These are phyloP conservation scores for Sporothrix curviconia DNA, from an alignment of 2,329 filamentous ascomycete genomes.

Conservation along the genomic window DNA sequence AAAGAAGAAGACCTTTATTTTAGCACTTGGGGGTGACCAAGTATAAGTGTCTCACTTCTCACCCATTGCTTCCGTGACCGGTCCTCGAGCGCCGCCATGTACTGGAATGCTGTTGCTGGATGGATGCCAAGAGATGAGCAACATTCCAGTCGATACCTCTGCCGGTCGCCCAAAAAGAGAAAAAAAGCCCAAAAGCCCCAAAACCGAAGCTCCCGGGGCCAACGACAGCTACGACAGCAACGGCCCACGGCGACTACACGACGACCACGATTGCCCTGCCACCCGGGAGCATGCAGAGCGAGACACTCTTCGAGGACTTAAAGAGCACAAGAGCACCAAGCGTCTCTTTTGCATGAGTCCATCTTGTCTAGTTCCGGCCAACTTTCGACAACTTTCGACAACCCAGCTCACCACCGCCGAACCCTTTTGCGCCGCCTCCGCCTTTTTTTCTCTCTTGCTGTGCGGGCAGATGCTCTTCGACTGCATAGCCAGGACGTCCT, in stretches of 20 bases:
- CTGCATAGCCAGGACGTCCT: no score
- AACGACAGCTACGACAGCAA: no score
- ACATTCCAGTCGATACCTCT: no score
- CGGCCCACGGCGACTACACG: no score
- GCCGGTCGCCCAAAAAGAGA: no score
- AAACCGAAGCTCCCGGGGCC: no score
- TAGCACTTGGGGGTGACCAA: no score
- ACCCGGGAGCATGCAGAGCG: conserved; percentile 6
- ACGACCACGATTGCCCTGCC: conserved; percentile 13
- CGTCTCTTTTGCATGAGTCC: no score
- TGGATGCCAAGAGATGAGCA: no score
- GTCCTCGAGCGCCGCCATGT: neutral
- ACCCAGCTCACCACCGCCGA: neutral
- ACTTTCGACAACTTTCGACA: neutral
- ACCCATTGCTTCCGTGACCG: neutral
- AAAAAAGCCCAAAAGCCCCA: no score
- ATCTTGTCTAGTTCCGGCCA: conserved; percentile 7
- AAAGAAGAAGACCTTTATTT: no score
- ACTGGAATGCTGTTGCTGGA: neutral
- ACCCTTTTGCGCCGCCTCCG: neutral
- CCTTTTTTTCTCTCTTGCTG: neutral
- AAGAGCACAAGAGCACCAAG: neutral
- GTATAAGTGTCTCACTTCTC: no score
- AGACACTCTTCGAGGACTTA: neutral
- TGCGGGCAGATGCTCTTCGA: neutral